A percentile compares a stretch with the other conserved stretches of the same genome.
These are phyloP conservation scores for Jatropha multifida DNA, from an alignment of 441 rosid species.

Conservation along the genomic window DNA sequence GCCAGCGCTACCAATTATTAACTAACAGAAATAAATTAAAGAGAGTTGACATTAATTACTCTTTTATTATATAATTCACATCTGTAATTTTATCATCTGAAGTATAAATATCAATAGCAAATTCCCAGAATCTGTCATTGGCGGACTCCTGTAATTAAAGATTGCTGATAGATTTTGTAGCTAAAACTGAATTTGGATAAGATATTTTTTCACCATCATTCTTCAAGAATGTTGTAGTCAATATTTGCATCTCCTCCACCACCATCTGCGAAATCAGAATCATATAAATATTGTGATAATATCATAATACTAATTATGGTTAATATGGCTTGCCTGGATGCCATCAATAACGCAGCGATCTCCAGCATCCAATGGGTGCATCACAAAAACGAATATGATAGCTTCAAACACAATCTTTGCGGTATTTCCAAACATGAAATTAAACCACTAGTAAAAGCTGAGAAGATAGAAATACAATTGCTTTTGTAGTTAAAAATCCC, in stretches of 20 bases:
- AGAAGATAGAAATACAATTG: constrained; percentile 45
- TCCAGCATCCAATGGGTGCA: constrained; percentile 60
- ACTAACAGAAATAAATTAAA: too few relatives aligned
- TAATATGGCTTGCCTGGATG: constrained; percentile 37
- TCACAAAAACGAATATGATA: constrained; percentile 58
- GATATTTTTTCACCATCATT: constrained; percentile 52
- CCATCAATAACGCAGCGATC: constrained; percentile 65
- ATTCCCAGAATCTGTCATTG: constrained; percentile 46
- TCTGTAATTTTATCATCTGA: constrained; percentile 16
- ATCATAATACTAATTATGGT: background rate
- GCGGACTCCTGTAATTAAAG: constrained; percentile 51
- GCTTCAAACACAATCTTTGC: constrained; percentile 57
- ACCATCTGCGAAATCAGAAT: constrained; percentile 35
- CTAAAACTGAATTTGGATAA: constrained; percentile 45
- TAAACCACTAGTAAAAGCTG: constrained; percentile 38
- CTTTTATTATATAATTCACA: too few relatives aligned
- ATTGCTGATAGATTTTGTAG: constrained; percentile 50
- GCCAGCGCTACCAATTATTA: too few relatives aligned
- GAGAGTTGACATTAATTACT: too few relatives aligned
- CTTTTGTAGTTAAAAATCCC: constrained; percentile 41
- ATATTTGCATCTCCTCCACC: constrained; percentile 57
- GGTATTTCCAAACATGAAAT: constrained; percentile 52
- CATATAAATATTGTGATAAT: too few relatives aligned
- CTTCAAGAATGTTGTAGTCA: constrained; percentile 43
- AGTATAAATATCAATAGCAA: constrained; percentile 44